Base-by-base conservation (phyloP, 164 flowering plant species). In the Protea cynaroides region DNA sequence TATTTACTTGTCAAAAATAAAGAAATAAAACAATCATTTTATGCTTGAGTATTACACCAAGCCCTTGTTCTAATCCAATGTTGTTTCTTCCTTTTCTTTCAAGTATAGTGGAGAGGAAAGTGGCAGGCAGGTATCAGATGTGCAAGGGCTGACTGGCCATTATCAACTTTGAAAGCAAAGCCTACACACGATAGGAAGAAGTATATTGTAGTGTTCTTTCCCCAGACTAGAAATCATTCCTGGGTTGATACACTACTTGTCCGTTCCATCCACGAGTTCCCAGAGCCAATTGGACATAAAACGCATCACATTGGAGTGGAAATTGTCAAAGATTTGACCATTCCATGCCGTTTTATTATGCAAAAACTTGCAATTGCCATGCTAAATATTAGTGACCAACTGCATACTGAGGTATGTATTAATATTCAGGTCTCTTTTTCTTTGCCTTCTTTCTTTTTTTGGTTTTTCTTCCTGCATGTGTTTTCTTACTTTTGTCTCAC, bases 51-150 rank as follows among this genome's bases (percentile, higher is more conserved):
- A 40, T 4, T 40, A 8, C 14, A 40, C 8, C 1, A 40, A 40
- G 14, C 13, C 14, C 46, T 40, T 12, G 14, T 40, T 40, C 46
- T 40, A 40, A 40, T 40, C 46, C 52, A 15, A 49, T 6, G 59
- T 60, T 69, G 58, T 63, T 40, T 36, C 19, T 56, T 49, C 52
- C 59, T 34, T 44, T 58, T 47, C 50, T 75, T 68, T 75, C 75
- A 63, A 73, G n/a, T n/a, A 66, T 83, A 92, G 99, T 92, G 96
- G 92, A 82, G 89, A 78, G 97, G 96, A 63, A 82, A 80, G 81
- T 95, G 99, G 99, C 94, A 92, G 65, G 86, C 94, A 4, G 99
- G 97, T 67, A 85, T 95, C 54, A 76, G 85, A 71, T 95, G 97
- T 76, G 83, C 85, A 58, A 79, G 87, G 78, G 85, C 81, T 62